A percentile compares a stretch with the other conserved stretches of the same genome.
These are phyloP conservation scores for Globisporangium perplexum DNA, from an alignment of 352 stramenopile genomes.

Conservation along the genomic window DNA sequence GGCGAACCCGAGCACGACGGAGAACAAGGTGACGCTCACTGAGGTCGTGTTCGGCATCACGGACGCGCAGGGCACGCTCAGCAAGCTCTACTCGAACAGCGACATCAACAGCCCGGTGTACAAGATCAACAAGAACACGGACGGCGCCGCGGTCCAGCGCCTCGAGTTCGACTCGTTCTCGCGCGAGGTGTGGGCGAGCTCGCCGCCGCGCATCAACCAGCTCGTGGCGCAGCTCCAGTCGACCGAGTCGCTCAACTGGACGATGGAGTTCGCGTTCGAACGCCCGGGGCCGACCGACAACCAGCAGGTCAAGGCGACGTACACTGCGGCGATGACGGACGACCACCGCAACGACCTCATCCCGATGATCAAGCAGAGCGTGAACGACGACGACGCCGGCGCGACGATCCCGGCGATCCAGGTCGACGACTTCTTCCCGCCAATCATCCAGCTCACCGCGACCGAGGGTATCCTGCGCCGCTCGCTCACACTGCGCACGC, in stretches of 20 bases:
- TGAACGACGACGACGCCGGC: constrained; percentile 21
- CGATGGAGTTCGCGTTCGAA: constrained; percentile 59
- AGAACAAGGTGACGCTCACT: constrained; percentile 60
- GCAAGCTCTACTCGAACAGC: constrained; percentile 65
- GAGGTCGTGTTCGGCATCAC: constrained; percentile 67
- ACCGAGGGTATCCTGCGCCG: constrained; percentile 50
- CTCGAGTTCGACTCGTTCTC: constrained; percentile 80
- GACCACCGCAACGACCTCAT: constrained; percentile 60
- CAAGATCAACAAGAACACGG: constrained; percentile 57
- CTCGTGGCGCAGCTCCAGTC: constrained; percentile 71
- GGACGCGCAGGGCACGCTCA: constrained; percentile 69
- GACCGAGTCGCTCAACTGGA: constrained; percentile 63
- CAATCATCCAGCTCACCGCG: constrained; percentile 69
- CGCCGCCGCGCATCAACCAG: constrained; percentile 63
- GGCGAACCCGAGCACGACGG: constrained; percentile 74
- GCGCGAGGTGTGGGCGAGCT: constrained; percentile 62
- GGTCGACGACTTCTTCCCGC: constrained; percentile 44
- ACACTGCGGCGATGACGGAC: constrained; percentile 37
- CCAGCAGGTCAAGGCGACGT: constrained; percentile 50
- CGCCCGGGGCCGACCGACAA: constrained; percentile 56
- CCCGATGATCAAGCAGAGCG: constrained; percentile 66
- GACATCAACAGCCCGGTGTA: constrained; percentile 70
- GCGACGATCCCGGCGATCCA: constrained; percentile 36
- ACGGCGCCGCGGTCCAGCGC: constrained; percentile 71
- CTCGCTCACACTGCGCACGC: constrained; percentile 41